A percentile compares a stretch with the other conserved stretches of the same genome.
These are phyloP conservation scores for Amylocystis lapponica DNA, from an alignment of 768 basidiomycete species.

Conservation along the genomic window DNA sequence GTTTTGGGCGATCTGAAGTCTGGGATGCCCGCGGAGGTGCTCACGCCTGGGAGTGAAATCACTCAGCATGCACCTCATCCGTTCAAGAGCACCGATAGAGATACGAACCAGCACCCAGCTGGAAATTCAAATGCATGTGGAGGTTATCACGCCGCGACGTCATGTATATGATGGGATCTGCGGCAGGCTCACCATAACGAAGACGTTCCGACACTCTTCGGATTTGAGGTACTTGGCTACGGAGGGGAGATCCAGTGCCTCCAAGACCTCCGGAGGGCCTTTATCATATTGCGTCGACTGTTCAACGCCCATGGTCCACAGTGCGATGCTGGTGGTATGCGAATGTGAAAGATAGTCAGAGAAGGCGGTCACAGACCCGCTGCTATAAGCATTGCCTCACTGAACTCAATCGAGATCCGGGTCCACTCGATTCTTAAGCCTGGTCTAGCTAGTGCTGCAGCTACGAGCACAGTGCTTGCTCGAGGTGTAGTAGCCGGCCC, in stretches of 20 bases:
- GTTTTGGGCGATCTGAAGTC: constrained; percentile 49
- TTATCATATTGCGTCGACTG: constrained; percentile 13
- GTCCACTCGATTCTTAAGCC: no score
- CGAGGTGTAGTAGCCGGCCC: no score
- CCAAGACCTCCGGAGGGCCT: constrained; percentile 23
- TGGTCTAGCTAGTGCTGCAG: no score
- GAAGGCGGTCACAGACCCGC: no score
- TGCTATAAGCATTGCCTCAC: no score
- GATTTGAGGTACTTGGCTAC: constrained; percentile 69
- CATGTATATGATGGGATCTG: background rate
- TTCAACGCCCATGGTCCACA: constrained; percentile 17
- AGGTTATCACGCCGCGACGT: background rate
- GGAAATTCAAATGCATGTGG: background rate
- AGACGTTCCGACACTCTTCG: constrained; percentile 58
- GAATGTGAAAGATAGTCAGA: background rate
- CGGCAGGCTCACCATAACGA: constrained; percentile 57
- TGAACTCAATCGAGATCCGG: no score
- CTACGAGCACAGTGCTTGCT: no score
- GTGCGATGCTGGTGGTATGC: background rate
- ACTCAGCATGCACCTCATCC: background rate
- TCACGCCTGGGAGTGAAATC: constrained; percentile 25
- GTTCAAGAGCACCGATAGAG: background rate
- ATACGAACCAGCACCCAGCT: constrained; percentile 65
- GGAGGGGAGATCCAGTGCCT: constrained; percentile 33
- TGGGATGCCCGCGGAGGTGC: constrained; percentile 41